phyloP scores from a whole-genome alignment of 768 basidiomycete species.

The Russula brevipes region DNA sequence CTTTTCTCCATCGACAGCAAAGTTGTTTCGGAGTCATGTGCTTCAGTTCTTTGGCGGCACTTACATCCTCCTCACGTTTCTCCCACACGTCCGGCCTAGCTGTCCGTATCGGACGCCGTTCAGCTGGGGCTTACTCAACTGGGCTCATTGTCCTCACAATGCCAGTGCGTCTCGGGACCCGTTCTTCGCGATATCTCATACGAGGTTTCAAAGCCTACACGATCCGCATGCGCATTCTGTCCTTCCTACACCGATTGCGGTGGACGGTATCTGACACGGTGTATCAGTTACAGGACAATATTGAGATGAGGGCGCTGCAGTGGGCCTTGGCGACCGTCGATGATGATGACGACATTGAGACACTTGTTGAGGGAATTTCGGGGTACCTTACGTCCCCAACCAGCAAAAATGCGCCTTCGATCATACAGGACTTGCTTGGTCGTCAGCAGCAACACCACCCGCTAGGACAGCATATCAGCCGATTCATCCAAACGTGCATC shows the following conservation, averaged over 20 bases:
- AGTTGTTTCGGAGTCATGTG: background rate
- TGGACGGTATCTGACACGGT: slow-evolving; percentile 10
- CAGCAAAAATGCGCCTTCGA: background rate
- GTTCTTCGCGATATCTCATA: background rate
- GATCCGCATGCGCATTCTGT: background rate
- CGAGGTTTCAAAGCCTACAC: background rate
- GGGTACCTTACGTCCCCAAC: slow-evolving; percentile 4
- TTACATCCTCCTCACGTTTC: slow-evolving; percentile 9
- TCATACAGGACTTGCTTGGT: background rate
- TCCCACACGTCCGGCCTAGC: slow-evolving; percentile 3
- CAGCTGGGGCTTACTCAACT: slow-evolving; percentile 6
- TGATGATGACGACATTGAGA: slow-evolving; percentile 13
- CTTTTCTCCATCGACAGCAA: slow-evolving; percentile 7
- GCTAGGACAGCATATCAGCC: background rate
- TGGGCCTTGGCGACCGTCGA: slow-evolving; percentile 6
- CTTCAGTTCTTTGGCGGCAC: background rate
- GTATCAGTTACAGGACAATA: background rate
- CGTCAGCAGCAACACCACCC: background rate
- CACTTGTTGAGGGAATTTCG: slow-evolving; percentile 14
- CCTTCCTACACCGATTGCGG: background rate
- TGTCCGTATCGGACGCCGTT: slow-evolving; percentile 13
- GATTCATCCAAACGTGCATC: slow-evolving; percentile 3
- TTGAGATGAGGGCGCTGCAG: slow-evolving; percentile 7
- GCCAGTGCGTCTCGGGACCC: background rate
- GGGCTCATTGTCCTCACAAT: background rate